phyloP scores from a whole-genome alignment of 441 rosid species.

The Breynia disticha region DNA sequence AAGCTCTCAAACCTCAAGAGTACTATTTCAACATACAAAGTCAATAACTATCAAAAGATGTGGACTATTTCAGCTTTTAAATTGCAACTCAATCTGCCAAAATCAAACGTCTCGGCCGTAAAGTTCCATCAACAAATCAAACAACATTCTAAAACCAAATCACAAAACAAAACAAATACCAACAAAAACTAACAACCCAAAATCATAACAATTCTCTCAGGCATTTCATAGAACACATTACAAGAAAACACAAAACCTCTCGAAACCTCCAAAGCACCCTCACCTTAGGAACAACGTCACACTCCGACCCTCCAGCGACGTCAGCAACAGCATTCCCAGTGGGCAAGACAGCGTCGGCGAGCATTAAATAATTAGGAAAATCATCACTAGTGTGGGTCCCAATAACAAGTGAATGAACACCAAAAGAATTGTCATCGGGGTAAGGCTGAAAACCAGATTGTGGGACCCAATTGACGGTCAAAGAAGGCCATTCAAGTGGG shows the following conservation, averaged over 20 bases:
- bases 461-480: conserved; percentile 88
- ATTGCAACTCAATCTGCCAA: too few species aligned
- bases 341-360: conserved; percentile 64
- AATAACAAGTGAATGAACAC: conserved; percentile 58
- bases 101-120: too few species aligned
- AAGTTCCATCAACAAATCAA: too few species aligned
- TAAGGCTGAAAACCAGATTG: conserved; percentile 33
- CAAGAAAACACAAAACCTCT: too few species aligned
- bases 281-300: conserved; percentile 60
- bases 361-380: conserved; percentile 56
- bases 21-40: too few species aligned
- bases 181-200: too few species aligned
- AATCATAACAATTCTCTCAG: too few species aligned
- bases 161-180: too few species aligned
- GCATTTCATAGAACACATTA: too few species aligned
- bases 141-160: too few species aligned
- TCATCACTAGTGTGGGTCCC: conserved; percentile 85
- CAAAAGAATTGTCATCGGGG: conserved; percentile 38
- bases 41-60: too few species aligned
- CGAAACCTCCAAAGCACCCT: conserved; percentile 24
- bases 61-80: too few species aligned
- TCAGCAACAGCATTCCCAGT: conserved; percentile 47
- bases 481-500: conserved; percentile 72
- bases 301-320: conserved; percentile 62
- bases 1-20: neutral